Conservation (phyloP, 2,329 filamentous ascomycete genomes). For the Mycosphaerella sp. region DNA sequence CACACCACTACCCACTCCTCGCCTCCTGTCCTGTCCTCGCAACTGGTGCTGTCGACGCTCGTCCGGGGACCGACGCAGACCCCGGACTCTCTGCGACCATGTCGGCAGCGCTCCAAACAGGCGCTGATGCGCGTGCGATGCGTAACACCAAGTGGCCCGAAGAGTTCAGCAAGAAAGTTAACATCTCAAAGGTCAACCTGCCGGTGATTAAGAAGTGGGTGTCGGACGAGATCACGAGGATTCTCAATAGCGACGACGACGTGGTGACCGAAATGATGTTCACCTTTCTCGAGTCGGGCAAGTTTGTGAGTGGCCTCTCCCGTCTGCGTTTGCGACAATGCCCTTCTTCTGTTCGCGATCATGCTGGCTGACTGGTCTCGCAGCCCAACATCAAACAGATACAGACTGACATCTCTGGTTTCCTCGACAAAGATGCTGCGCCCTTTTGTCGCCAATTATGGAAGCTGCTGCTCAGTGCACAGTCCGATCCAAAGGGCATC, state of each 20-base stretch:
- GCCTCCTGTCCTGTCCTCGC: too few relatives aligned
- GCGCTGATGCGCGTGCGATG: conserved; percentile 81
- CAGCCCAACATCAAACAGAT: conserved; percentile 71
- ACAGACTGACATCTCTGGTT: conserved; percentile 90
- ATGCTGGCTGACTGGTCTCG: neutral
- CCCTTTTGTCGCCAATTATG: conserved; percentile 90
- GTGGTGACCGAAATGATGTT: conserved; percentile 83
- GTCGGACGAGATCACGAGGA: conserved; percentile 74
- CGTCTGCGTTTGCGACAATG: neutral
- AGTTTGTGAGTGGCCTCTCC: conserved; percentile 56
- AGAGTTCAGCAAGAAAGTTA: conserved; percentile 91
- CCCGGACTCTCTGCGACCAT: conserved; percentile 2
- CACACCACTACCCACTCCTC: neutral
- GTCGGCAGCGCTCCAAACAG: conserved; percentile 47
- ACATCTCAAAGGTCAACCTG: conserved; percentile 94
- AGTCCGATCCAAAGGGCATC: conserved; percentile 80
- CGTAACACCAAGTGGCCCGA: conserved; percentile 88
- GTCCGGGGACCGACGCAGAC: neutral
- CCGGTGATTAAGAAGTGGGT: conserved; percentile 99
- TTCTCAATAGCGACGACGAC: conserved; percentile 89
- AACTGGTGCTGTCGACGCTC: neutral
- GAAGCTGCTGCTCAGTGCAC: conserved; percentile 84
- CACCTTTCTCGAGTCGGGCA: conserved; percentile 63
- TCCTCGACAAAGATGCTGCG: conserved; percentile 85
- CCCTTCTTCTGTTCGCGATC: neutral